Percentiles rank a stretch among this genome's conserved stretches.
phyloP scores from a whole-genome alignment of 2,329 filamentous ascomycete genomes.

The Pyricularia sp. region DNA sequence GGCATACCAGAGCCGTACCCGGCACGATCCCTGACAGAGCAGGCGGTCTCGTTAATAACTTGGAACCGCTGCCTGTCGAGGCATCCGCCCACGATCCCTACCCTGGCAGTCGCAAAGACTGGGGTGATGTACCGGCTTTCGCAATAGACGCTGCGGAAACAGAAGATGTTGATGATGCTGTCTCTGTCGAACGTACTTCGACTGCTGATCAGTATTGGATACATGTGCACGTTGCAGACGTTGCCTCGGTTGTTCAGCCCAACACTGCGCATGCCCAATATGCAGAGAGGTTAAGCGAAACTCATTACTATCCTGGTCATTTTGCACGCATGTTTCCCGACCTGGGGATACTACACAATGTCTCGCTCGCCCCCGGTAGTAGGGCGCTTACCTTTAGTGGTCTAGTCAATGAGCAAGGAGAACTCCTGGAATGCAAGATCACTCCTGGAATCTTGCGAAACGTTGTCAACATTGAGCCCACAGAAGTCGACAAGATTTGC shows the following conservation, averaged over 20 bases:
- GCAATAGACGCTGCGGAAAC: conserved; percentile 59
- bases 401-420: conserved; percentile 36
- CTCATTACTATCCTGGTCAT: conserved; percentile 47
- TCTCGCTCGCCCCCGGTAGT: conserved; percentile 38
- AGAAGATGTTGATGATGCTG: conserved; percentile 63
- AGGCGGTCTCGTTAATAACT: conserved; percentile 21
- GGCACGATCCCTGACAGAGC: conserved; percentile 28
- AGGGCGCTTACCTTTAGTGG: conserved; percentile 51
- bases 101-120: conserved; percentile 40
- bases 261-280: conserved; percentile 44
- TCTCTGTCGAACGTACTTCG: conserved; percentile 53
- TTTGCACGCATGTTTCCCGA: conserved; percentile 44
- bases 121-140: conserved; percentile 47
- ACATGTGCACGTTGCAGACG: conserved; percentile 68
- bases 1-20: conserved; percentile 47
- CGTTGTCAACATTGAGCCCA: conserved; percentile 44
- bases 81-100: conserved; percentile 30
- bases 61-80: conserved; percentile 15
- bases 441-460: conserved; percentile 38
- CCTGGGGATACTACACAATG: conserved; percentile 30
- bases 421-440: conserved; percentile 40
- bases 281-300: conserved; percentile 46
- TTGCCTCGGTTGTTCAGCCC: conserved; percentile 53
- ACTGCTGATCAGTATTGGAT: conserved; percentile 52
- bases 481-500: conserved; percentile 32